Conservation (phyloP, 805 yeast species). For the Jamesozyma hellenica region DNA sequence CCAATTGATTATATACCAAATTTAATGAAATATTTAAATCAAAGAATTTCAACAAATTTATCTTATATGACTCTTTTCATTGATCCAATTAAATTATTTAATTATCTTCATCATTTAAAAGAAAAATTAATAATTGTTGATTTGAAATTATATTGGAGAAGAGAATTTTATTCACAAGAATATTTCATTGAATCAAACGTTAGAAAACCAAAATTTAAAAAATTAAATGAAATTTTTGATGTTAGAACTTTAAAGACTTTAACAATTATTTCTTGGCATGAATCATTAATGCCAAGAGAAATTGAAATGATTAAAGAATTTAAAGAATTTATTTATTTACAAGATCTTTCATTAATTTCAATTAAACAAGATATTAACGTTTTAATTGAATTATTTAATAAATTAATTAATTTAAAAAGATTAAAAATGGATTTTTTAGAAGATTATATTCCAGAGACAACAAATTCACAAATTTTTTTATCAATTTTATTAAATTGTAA, state of each 20-base stretch:
- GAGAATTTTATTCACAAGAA: constrained; percentile 29
- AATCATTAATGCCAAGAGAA: constrained; percentile 26
- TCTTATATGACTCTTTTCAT: constrained; percentile 32
- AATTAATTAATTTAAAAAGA: constrained; percentile 26
- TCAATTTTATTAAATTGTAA: constrained; percentile 29
- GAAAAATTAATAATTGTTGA: constrained; percentile 29
- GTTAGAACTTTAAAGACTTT: constrained; percentile 27
- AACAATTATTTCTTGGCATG: constrained; percentile 37
- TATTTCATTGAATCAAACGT: constrained; percentile 18
- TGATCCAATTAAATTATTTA: constrained; percentile 32
- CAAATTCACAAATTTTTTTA: constrained; percentile 27
- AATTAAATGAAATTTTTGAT: constrained; percentile 32
- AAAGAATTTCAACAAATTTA: constrained; percentile 24
- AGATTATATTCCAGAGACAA: constrained; percentile 28
- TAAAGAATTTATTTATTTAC: constrained; percentile 28
- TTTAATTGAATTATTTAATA: constrained; percentile 27
- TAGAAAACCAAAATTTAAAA: constrained; percentile 13
- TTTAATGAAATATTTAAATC: constrained; percentile 18
- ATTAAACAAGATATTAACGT: constrained; percentile 29
- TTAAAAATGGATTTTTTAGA: constrained; percentile 33
- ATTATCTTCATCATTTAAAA: constrained; percentile 25
- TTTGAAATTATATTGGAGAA: constrained; percentile 34
- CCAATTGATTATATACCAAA: constrained; percentile 26
- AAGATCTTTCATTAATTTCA: constrained; percentile 35
- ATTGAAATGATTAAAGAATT: constrained; percentile 31